Evolutionary conservation across 768 basidiomycete genomes (phyloP).

Genomic region (Amanita rimosa): DNA sequence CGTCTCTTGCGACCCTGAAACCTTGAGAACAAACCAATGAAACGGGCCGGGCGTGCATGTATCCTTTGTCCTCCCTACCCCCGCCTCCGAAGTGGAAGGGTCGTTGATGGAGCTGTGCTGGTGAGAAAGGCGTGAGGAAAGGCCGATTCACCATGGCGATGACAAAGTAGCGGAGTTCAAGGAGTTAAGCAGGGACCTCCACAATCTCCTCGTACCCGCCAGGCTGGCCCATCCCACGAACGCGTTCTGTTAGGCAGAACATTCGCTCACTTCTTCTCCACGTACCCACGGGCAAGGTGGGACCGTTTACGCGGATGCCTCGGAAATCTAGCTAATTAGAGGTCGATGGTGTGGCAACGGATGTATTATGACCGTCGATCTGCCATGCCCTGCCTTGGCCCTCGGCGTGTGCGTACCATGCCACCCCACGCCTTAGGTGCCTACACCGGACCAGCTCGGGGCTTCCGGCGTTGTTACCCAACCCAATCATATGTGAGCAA

Average conservation of each 20-base stretch:
- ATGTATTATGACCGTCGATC: not conserved
- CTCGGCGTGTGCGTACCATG: not conserved
- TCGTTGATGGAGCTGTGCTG: not conserved
- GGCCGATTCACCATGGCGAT: constrained; percentile 6
- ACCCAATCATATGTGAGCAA: too few relatives aligned
- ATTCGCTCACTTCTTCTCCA: not conserved
- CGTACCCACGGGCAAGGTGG: not conserved
- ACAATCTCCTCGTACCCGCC: not conserved
- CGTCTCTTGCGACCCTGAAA: not conserved
- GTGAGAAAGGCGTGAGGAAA: constrained; percentile 2
- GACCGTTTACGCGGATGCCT: constrained; percentile 12
- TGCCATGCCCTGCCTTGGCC: not conserved
- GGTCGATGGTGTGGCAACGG: not conserved
- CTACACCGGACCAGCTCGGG: too few relatives aligned
- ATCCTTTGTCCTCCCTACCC: not conserved
- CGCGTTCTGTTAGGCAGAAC: not conserved
- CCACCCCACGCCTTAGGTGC: too few relatives aligned
- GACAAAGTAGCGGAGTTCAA: not conserved
- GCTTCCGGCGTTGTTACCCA: too few relatives aligned
- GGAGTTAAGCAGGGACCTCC: too few relatives aligned
- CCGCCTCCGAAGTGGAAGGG: constrained; percentile 4
- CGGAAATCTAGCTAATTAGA: constrained; percentile 9
- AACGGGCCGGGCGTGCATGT: not conserved
- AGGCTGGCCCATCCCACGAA: too few relatives aligned
- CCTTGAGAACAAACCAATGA: not conserved